Evolutionary conservation across 805 yeast genomes (phyloP), one percentile per base, ranked within the genome.

Genomic region (Wickerhamomyces chaumierensis): DNA sequence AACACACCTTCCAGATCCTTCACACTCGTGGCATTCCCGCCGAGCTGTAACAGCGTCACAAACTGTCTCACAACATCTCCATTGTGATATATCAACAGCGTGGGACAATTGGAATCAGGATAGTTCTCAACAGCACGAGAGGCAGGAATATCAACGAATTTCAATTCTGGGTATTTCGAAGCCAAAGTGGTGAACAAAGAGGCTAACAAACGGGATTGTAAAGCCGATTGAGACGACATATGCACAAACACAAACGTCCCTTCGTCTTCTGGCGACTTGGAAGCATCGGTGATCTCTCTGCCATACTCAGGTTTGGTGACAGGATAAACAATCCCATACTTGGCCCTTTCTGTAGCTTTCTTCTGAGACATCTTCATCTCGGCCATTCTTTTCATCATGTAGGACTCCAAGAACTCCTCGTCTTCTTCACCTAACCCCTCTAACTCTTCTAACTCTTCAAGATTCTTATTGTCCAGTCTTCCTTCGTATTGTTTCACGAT

Each of bases 391-490:
- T 83, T 81, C 45, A 70, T 71, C 47, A 86, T 79, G 58, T 92
- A 92, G 45, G 65, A 63, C 43, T 82, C 77, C 42, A 92, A 61
- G 50, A 90, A 90, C 8, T 85, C 96, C 48, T 87, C 96, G 48
- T 85, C 94, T 52, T 90, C 96, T 33, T 86, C 94, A 48, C 81
- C 96, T 56, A n/a, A n/a, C n/a, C n/a, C n/a, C n/a, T 90, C 96
- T 33, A 88, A 60, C 43, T 71, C 96, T 39, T 82, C 95, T 36
- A 92, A 65, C 55, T 87, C 96, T 29, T 81, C 85, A 19, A 90
- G 52, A 45, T 78, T 78, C 53, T 81, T 77, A 45, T 70, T 73
- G 44, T 86, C 95, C 19, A 88, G 66, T 42, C 96, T 65, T 57
- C 84, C 82, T 11, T 79, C 94, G 56, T 86, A 88, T 51, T 86